These are phyloP conservation scores for Fraxinus albicans DNA, from an alignment of 305 asterid species.

Conservation along the genomic window DNA sequence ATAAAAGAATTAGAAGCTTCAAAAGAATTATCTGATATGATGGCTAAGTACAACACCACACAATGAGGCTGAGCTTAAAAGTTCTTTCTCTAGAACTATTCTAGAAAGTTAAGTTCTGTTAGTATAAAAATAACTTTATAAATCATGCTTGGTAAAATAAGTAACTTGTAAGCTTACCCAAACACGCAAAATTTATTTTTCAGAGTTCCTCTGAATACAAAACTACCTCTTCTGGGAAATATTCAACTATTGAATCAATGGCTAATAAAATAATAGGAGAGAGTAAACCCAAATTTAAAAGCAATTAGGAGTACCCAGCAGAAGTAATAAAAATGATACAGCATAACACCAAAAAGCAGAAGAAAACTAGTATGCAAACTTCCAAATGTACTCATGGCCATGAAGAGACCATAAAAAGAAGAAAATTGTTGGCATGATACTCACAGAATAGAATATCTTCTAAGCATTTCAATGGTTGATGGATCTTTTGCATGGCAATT, in stretches of 20 bases:
- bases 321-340: background rate
- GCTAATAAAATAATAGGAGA: background rate
- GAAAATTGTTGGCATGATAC: constrained; percentile 29
- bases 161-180: background rate
- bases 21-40: background rate
- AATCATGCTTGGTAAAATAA: background rate
- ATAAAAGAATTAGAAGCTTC: background rate
- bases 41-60: background rate
- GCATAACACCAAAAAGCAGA: background rate
- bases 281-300: background rate
- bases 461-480: constrained; percentile 77
- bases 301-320: background rate
- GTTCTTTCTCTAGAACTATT: background rate
- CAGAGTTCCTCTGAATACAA: background rate
- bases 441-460: constrained; percentile 74
- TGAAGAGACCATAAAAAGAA: constrained; percentile 11
- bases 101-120: background rate
- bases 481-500: constrained; percentile 81
- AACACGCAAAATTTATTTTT: background rate
- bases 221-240: background rate
- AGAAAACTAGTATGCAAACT: background rate
- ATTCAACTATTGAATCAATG: background rate
- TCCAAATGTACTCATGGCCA: background rate
- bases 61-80: background rate
- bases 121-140: background rate